Base-by-base conservation (phyloP, 2,329 filamentous ascomycete species). In the Colletotrichum viniferum region DNA sequence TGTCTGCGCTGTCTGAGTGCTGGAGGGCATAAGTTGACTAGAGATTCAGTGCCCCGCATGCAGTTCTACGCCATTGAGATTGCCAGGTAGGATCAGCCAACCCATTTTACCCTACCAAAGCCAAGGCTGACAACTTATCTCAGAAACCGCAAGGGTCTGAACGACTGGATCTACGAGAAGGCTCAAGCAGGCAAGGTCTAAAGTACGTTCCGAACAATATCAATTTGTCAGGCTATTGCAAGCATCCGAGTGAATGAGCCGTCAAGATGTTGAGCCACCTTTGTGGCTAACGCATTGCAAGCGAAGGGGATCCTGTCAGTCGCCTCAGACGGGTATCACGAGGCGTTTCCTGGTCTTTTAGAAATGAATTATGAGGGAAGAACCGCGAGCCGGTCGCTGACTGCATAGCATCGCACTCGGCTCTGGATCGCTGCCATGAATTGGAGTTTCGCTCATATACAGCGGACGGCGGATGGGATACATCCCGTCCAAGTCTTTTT, bases 101-200 rank as follows among this genome's bases (percentile, higher is more conserved):
- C 24, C 14, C 9, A 36, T 18, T 24, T 28, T 14, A 26, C 9
- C 24, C 36, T 9, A 18, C 18, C 36, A 12, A 21, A 21, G 16
- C 55, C n/a, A 28, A 61, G 6, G n/a, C 32, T 56, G 12, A 56
- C 21, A 18, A 3, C 12, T 8, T 94, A 93, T 78, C 89, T 90
- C 66, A 92, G 95, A 89, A 99, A 99, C 86, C 93, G 93, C 76
- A 91, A 91, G 69, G 96, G 96, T 32, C 86, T 98, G 74, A 99
- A 99, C 82, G 97, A 99, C 85, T 99, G 97, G 97, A 92, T 99
- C 77, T 97, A 96, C 85, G 96, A 98, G 86, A 90, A 95, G 83
- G 91, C 93, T 2, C 92, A 96, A 81, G 88, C 90, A 71, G 87
- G 90, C 79, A 90, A 90, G 83, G 84, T 85, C 5, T 72, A 67